phyloP scores from a whole-genome alignment of 2,329 filamentous ascomycete species.

The Drechslerella dactyloides region DNA sequence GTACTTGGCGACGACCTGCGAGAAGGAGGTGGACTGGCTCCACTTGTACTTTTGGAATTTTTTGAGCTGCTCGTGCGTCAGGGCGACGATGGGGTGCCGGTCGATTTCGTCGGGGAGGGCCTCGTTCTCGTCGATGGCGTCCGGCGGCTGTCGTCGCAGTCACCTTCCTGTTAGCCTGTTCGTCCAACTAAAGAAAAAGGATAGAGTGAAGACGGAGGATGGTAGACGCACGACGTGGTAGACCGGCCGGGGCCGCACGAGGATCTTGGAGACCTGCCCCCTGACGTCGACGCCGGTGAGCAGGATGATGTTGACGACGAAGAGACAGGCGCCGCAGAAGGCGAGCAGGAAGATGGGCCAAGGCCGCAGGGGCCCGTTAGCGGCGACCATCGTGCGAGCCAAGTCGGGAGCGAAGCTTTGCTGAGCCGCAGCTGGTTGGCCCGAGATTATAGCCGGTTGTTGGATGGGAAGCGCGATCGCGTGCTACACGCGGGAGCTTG shows the following conservation, averaged over 20 bases:
- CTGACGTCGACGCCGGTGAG: slow-evolving; percentile 20
- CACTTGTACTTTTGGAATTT: slow-evolving; percentile 36
- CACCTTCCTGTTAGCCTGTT: not conserved
- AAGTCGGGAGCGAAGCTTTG: slow-evolving; percentile 2
- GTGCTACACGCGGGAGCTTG: too few species aligned
- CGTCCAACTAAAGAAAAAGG: not conserved
- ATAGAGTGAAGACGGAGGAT: not conserved
- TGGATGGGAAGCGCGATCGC: too few species aligned
- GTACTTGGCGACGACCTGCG: slow-evolving; percentile 65
- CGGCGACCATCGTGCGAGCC: slow-evolving; percentile 16
- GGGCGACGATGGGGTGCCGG: slow-evolving; percentile 21
- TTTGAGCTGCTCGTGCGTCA: slow-evolving; percentile 22
- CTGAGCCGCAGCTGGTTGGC: too few species aligned
- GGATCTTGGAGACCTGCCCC: slow-evolving; percentile 5
- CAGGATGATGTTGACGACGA: slow-evolving; percentile 14
- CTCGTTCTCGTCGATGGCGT: slow-evolving; percentile 1
- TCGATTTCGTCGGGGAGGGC: slow-evolving; percentile 2
- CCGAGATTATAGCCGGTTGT: not conserved
- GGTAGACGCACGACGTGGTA: not conserved
- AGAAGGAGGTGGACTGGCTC: slow-evolving; percentile 61
- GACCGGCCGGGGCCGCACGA: slow-evolving; percentile 4
- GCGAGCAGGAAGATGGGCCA: slow-evolving; percentile 25
- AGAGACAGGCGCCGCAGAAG: slow-evolving; percentile 6
- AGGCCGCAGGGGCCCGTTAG: slow-evolving; percentile 10
- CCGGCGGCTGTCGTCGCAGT: slow-evolving; percentile 2